A percentile compares a stretch with the other conserved stretches of the same genome.
phyloP scores from a whole-genome alignment of 2,329 filamentous ascomycete species.

The Fusarium torreyae region DNA sequence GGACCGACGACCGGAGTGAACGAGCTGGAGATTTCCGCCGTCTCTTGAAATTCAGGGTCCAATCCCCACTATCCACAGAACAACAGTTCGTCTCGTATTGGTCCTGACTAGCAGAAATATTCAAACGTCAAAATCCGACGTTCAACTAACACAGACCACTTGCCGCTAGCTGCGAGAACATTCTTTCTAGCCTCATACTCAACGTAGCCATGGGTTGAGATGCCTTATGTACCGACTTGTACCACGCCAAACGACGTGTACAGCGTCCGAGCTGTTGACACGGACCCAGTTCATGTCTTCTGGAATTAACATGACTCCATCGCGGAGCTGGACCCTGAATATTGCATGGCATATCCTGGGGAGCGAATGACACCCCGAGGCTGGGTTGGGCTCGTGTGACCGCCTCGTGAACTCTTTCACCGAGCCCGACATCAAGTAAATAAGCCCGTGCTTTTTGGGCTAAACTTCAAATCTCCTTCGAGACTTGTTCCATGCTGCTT shows the following conservation, averaged over 20 bases:
- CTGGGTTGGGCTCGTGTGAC: constrained; percentile 12
- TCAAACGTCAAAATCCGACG: neutral
- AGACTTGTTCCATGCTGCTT: constrained; percentile 20
- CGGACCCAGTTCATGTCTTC: constrained; percentile 24
- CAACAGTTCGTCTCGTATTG: constrained; percentile 4
- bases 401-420: constrained; percentile 10
- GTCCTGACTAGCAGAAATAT: constrained; percentile 19
- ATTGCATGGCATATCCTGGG: constrained; percentile 36
- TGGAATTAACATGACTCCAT: constrained; percentile 27
- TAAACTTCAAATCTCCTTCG: constrained; percentile 9
- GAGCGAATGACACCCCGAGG: constrained; percentile 3
- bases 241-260: constrained; percentile 25
- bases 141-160: constrained; percentile 29
- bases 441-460: constrained; percentile 28
- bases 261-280: constrained; percentile 13
- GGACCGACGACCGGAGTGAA: neutral
- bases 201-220: constrained; percentile 9
- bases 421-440: constrained; percentile 8
- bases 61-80: constrained; percentile 27
- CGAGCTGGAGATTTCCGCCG: constrained; percentile 13
- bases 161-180: constrained; percentile 17
- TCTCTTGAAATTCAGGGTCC: constrained; percentile 33
- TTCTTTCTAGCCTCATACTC: constrained; percentile 30
- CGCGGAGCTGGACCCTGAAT: constrained; percentile 19
- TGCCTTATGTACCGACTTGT: constrained; percentile 36